Evolutionary conservation across 2,329 filamentous ascomycete genomes (phyloP), one percentile per base, ranked within the genome.

Genomic region (Periconia sp.): DNA sequence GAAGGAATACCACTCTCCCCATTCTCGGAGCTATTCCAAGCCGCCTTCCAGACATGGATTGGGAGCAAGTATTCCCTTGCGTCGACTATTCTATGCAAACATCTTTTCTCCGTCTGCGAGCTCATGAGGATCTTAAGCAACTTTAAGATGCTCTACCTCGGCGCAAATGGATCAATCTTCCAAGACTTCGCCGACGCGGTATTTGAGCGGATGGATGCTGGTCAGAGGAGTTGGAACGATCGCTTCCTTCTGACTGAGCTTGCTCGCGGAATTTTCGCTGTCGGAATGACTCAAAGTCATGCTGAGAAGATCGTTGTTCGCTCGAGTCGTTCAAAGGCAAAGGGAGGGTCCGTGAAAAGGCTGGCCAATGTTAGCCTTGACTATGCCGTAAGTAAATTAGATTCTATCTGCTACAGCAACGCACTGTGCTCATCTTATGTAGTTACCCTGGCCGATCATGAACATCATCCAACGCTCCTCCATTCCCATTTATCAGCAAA

Each of bases 211-310:
- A 79, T 96, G 31, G 88, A 94, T 54, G 75, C 68, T 35, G 71
- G 72, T 10, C 69, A 77, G 73, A 62, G 68, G 61, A 69, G 69
- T 24, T 96, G 91, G 92, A 85, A 86, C 48, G 90, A 96, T 65
- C 82, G 85, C 15, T 95, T 92, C 60, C 78, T 87, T 1, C 74
- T 96, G 19, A 94, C 88, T 0, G 89, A 92, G 53, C 72, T 90
- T 2, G 85, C 87, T 1, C 87, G 90, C 44, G 85, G 85, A 42
- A 84, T 87, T 0, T 91, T 90, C 63, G 77, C 74, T 4, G 63
- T 61, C 1, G 58, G 82, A 1, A 36, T 68, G 4, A 54, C 70
- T 0, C 71, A 73, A 2, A 68, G 88, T 1, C 82, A 90, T 40
- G 56, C 77, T 2, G 80, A 85, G 35, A 81, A 82, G 15, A 70